Base-by-base conservation (phyloP, 2,329 filamentous ascomycete species). In the Apiospora saccharicola region DNA sequence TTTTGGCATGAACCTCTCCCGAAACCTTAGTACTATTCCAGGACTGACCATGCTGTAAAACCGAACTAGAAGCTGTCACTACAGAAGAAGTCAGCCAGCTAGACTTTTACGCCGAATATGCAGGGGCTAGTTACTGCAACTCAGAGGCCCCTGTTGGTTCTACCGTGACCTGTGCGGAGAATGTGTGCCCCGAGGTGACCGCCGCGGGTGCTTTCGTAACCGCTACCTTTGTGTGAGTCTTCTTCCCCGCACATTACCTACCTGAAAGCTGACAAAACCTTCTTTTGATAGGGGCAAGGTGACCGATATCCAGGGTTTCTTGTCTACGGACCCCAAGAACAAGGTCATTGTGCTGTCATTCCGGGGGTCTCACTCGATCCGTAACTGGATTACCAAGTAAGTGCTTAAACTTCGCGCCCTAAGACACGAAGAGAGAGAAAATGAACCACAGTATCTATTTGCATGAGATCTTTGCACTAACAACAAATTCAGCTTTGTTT, bases 81-180 rank as follows among this genome's bases (percentile, higher is more conserved):
- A 47, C 46, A 19, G 46, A 51, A 19, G 26, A 74, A 3, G 77
- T 86, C 19, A 74, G 75, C 72, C 82, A 81, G 72, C 81, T 90
- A 74, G 77, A 83, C 69, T 86, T 86, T 77, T 90, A 84, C 75
- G 82, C 84, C 43, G 84, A 90, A 78, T 88, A 88, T 75, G 80
- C 88, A 4, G 84, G 81, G 1, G 86, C 88, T 4, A 82, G 85
- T 3, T 89, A 89, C 79, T 90, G 89, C 82, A 90, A 90, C 79
- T 83, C 79, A 70, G 78, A 84, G 3, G 80, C 77, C 14, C 51
- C 79, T 1, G 75, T 81, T 1, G 86, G 86, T 43, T 75, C 82
- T 12, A 67, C 74, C 22, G 75, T 90, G 26, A 79, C 78, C 49
- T 90, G 89, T 79, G 68, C 77, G n/a, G 77, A 80, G 13, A 74